Conservation (phyloP, 164 flowering plant genomes). For the Kingdonia uniflora region DNA sequence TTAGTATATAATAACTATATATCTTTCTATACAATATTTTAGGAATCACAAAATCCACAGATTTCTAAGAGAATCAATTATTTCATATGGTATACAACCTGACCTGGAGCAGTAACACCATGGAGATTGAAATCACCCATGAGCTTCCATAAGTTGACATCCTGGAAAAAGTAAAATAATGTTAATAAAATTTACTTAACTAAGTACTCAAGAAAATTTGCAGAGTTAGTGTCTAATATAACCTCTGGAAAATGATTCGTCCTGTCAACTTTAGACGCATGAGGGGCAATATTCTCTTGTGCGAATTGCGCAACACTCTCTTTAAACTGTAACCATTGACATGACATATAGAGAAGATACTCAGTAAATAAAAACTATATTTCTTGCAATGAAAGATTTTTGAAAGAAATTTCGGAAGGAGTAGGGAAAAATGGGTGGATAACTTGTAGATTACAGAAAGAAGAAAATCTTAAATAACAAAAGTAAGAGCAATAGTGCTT, state of each 20-base stretch:
- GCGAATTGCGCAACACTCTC: conserved; percentile 89
- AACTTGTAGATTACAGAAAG: too few relatives aligned
- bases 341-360: too few relatives aligned
- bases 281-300: conserved; percentile 83
- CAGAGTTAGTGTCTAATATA: background rate
- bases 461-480: background rate
- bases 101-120: conserved; percentile 98
- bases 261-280: conserved; percentile 64
- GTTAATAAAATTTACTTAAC: background rate
- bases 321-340: conserved; percentile 56
- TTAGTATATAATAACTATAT: too few relatives aligned
- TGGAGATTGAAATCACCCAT: conserved; percentile 97
- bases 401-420: conserved; percentile 1
- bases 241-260: conserved; percentile 88
- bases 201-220: background rate
- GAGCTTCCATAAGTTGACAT: conserved; percentile 89
- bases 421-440: too few relatives aligned
- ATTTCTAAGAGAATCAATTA: too few relatives aligned
- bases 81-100: background rate
- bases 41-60: too few relatives aligned
- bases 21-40: too few relatives aligned
- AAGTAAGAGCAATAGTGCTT: too few relatives aligned
- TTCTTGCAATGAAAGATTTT: too few relatives aligned
- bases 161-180: conserved; percentile 27
- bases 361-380: too few relatives aligned